These are phyloP conservation scores for Alternaria consortialis DNA, from an alignment of 2,329 filamentous ascomycete species.

Conservation along the genomic window DNA sequence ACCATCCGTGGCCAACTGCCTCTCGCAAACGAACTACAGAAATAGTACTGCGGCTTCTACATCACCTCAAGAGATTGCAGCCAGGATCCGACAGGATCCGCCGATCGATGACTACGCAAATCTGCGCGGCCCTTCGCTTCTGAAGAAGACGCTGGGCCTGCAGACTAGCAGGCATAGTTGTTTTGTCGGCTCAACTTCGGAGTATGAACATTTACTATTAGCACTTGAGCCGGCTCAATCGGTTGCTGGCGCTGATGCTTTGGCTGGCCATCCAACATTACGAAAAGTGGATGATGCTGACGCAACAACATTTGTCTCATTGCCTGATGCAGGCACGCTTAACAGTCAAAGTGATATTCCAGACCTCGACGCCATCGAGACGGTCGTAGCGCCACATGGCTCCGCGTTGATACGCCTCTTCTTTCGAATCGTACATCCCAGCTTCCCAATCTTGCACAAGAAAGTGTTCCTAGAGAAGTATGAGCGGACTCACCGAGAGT, in stretches of 20 bases:
- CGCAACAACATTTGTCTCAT: constrained; percentile 36
- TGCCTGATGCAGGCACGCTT: constrained; percentile 38
- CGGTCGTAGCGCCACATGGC: constrained; percentile 74
- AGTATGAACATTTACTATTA: constrained; percentile 41
- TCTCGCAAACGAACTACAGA: neutral
- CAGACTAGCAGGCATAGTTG: constrained; percentile 44
- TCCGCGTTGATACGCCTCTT: constrained; percentile 76
- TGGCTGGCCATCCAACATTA: constrained; percentile 28
- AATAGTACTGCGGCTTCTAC: constrained; percentile 2
- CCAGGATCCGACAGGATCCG: constrained; percentile 33
- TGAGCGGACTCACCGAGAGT: constrained; percentile 64
- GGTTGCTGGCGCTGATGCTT: constrained; percentile 9
- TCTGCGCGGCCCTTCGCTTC: constrained; percentile 44
- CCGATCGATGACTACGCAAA: constrained; percentile 47
- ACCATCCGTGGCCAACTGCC: neutral
- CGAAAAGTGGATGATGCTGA: constrained; percentile 36
- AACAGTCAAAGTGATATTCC: constrained; percentile 43
- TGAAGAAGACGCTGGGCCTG: constrained; percentile 48
- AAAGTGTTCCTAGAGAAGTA: constrained; percentile 70
- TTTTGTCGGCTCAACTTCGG: constrained; percentile 41
- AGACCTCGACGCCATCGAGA: constrained; percentile 75
- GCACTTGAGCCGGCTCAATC: constrained; percentile 26
- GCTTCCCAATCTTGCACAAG: constrained; percentile 68
- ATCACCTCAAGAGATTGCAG: constrained; percentile 20
- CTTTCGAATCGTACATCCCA: constrained; percentile 70